Evolutionary conservation across 129 eudicot genomes (phyloP).

Genomic region (Lonicera japonica): DNA sequence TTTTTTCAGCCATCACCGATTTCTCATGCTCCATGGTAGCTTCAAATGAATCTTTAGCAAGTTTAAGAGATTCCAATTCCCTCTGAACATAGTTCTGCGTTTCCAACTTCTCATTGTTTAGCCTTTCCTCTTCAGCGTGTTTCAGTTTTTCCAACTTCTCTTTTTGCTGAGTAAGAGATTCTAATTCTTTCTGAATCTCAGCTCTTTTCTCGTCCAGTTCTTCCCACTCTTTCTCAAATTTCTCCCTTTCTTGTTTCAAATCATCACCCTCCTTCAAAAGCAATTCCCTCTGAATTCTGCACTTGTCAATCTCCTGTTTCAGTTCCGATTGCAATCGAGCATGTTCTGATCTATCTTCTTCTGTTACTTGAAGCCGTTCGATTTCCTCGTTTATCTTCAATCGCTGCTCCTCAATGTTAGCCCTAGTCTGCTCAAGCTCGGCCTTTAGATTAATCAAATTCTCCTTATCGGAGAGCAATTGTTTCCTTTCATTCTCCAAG

Average conservation of each 20-base stretch:
- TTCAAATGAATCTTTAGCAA: conserved; percentile 74
- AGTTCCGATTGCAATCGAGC: conserved; percentile 65
- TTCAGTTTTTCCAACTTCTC: conserved; percentile 49
- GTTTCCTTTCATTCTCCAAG: conserved; percentile 62
- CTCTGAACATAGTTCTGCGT: conserved; percentile 53
- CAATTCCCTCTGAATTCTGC: conserved; percentile 53
- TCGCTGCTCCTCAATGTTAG: conserved; percentile 55
- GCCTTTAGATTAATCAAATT: conserved; percentile 50
- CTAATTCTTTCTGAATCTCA: conserved; percentile 49
- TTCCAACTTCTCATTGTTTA: conserved; percentile 52
- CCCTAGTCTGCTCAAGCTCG: conserved; percentile 53
- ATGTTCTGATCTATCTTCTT: conserved; percentile 71
- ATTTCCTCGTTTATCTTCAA: conserved; percentile 41
- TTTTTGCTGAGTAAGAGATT: conserved; percentile 42
- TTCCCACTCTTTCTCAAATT: conserved; percentile 97
- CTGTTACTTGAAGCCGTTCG: conserved; percentile 64
- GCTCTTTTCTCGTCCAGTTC: conserved; percentile 77
- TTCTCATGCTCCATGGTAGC: conserved; percentile 77
- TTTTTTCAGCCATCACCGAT: conserved; percentile 43
- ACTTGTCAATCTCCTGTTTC: conserved; percentile 69
- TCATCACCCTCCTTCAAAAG: conserved; percentile 66
- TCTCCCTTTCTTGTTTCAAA: conserved; percentile 69
- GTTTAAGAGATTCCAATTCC: conserved; percentile 64
- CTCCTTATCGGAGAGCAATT: conserved; percentile 56
- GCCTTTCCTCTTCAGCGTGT: conserved; percentile 62